These are phyloP conservation scores for Colletotrichum neosansevieriae DNA, from an alignment of 2,329 filamentous ascomycete genomes.

Conservation along the genomic window DNA sequence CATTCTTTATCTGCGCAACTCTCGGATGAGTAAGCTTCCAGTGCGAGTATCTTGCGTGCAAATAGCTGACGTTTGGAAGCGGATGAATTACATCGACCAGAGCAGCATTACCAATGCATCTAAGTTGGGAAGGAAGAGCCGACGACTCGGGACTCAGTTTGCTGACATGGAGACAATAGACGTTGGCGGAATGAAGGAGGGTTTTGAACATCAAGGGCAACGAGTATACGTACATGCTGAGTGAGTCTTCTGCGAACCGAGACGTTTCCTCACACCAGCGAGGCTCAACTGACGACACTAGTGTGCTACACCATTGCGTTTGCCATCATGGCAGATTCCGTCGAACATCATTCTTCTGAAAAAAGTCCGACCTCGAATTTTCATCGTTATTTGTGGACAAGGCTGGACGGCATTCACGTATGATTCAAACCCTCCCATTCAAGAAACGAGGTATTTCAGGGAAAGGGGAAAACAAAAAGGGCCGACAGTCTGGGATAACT, in stretches of 20 bases:
- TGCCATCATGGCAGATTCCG: conserved; percentile 70
- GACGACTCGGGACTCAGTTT: no score
- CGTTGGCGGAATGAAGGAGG: conserved; percentile 24
- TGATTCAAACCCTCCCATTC: background rate
- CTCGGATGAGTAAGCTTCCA: conserved; percentile 2
- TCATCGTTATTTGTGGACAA: conserved; percentile 63
- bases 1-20: conserved; percentile 21
- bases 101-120: conserved; percentile 31
- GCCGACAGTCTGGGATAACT: background rate
- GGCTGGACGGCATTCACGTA: conserved; percentile 25
- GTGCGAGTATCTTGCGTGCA: background rate
- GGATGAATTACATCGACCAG: conserved; percentile 35
- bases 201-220: conserved; percentile 12
- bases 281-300: background rate
- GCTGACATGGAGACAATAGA: background rate
- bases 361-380: conserved; percentile 70
- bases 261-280: no score
- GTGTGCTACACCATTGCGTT: conserved; percentile 65
- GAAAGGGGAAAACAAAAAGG: background rate
- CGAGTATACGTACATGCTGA: conserved; percentile 29
- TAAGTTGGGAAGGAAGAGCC: background rate
- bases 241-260: background rate
- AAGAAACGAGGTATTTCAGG: no score
- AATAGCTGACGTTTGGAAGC: background rate
- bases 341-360: conserved; percentile 77